Conservation (phyloP, 2,329 filamentous ascomycete genomes). For the Diaporthe humulicola region DNA sequence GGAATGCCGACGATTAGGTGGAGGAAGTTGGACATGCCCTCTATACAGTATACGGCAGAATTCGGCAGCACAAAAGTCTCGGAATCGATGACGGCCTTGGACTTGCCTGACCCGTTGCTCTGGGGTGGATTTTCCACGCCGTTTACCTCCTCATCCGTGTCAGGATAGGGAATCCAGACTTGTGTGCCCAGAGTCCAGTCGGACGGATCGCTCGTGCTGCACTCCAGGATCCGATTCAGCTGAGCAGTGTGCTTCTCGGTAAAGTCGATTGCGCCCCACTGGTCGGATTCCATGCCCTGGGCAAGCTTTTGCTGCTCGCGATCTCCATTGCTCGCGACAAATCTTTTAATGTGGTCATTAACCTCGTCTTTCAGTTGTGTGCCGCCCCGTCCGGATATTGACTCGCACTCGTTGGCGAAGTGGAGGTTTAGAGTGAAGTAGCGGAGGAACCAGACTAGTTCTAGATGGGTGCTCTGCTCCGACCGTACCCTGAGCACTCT, state of each 20-base stretch:
- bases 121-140: slow-evolving; percentile 51
- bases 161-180: slow-evolving; percentile 67
- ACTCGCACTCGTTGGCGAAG: slow-evolving; percentile 89
- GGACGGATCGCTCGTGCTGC: slow-evolving; percentile 77
- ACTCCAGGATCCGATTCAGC: slow-evolving; percentile 74
- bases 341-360: slow-evolving; percentile 85
- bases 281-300: slow-evolving; percentile 83
- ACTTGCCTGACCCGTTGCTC: slow-evolving; percentile 66
- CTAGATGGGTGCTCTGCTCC: slow-evolving; percentile 78
- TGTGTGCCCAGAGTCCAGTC: slow-evolving; percentile 74
- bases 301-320: slow-evolving; percentile 80
- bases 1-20: slow-evolving; percentile 88
- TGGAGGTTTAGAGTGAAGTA: slow-evolving; percentile 87
- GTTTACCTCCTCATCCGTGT: slow-evolving; percentile 52
- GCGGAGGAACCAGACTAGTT: slow-evolving; percentile 78
- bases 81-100: slow-evolving; percentile 84
- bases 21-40: slow-evolving; percentile 85
- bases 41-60: slow-evolving; percentile 84
- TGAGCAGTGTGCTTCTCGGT: slow-evolving; percentile 70
- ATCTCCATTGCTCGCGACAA: slow-evolving; percentile 79
- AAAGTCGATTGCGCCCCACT: slow-evolving; percentile 85
- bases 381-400: slow-evolving; percentile 83
- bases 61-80: slow-evolving; percentile 89
- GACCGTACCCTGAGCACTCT: slow-evolving; percentile 83
- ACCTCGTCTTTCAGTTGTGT: slow-evolving; percentile 83